Conservation (phyloP, 805 yeast genomes). For the Saccharomyces kudriavzevii region DNA sequence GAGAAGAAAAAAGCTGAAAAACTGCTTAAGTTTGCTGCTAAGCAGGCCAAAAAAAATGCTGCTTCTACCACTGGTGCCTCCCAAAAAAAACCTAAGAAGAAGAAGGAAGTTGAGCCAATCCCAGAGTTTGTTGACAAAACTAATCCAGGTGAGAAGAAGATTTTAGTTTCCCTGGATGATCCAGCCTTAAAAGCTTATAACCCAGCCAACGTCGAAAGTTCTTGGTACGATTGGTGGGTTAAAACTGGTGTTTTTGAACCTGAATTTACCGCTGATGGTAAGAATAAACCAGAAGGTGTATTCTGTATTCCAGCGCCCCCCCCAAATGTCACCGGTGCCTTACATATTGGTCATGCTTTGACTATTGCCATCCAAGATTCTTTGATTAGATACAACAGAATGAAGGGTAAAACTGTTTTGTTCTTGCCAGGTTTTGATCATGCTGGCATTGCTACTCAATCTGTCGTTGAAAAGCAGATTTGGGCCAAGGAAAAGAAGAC, state of each 20-base stretch:
- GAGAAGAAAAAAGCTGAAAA: conserved; percentile 85
- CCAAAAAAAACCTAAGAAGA: conserved; percentile 54
- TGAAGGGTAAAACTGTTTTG: conserved; percentile 91
- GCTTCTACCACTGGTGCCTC: conserved; percentile 42
- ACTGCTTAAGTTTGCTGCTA: conserved; percentile 78
- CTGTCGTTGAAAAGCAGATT: conserved; percentile 92
- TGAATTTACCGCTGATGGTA: conserved; percentile 66
- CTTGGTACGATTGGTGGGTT: conserved; percentile 98
- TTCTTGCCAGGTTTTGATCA: conserved; percentile 97
- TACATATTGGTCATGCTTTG: conserved; percentile 97
- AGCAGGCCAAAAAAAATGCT: conserved; percentile 55
- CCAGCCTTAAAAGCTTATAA: conserved; percentile 90
- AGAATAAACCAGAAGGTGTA: conserved; percentile 69
- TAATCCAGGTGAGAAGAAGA: conserved; percentile 82
- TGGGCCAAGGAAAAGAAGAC: conserved; percentile 85
- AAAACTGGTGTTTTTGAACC: conserved; percentile 84
- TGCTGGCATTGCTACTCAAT: conserved; percentile 98
- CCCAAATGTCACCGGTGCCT: conserved; percentile 97
- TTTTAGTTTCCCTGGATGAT: conserved; percentile 78
- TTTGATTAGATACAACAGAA: conserved; percentile 86
- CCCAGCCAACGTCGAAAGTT: conserved; percentile 87
- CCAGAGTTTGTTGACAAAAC: conserved; percentile 87
- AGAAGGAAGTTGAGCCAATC: conserved; percentile 57
- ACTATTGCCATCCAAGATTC: conserved; percentile 93
- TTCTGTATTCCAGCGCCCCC: conserved; percentile 98